These are phyloP conservation scores for Rhodotorula sp. DNA, from an alignment of 1,284 basidiomycete genomes.

Conservation along the genomic window DNA sequence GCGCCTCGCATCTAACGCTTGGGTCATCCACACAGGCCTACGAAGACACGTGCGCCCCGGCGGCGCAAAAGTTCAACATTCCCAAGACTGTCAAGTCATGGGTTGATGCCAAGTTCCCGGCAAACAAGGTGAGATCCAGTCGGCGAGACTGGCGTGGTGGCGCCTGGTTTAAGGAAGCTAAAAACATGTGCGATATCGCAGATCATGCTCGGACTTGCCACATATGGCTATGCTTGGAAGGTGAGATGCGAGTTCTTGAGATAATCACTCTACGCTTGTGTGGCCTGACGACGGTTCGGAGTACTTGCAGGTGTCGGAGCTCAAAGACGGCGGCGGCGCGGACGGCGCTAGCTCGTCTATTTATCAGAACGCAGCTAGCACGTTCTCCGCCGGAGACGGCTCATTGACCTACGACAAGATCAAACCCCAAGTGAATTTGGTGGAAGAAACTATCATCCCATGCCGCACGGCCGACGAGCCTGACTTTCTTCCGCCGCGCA, in stretches of 20 bases:
- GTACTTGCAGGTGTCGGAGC: not conserved
- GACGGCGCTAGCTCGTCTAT: constrained; percentile 18
- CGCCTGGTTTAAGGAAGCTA: too few species aligned
- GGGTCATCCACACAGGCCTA: not conserved
- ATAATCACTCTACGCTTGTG: too few species aligned
- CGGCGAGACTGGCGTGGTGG: too few species aligned
- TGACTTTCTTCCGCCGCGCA: not conserved
- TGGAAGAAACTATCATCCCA: fast-evolving
- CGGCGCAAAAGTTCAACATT: not conserved
- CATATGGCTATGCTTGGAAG: constrained; percentile 26
- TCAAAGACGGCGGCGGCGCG: constrained; percentile 19
- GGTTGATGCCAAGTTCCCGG: constrained; percentile 27
- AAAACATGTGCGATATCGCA: not conserved
- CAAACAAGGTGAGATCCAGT: constrained; percentile 6
- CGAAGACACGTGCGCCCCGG: constrained; percentile 1
- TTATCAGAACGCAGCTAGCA: constrained; percentile 12
- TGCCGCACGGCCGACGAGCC: too few species aligned
- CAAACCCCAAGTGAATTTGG: not conserved
- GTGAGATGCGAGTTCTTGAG: not conserved
- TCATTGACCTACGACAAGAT: not conserved
- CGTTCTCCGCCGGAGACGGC: not conserved
- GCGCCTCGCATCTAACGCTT: too few species aligned
- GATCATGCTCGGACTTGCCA: constrained; percentile 21
- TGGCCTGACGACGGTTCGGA: too few species aligned
- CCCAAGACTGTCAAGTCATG: constrained; percentile 8